phyloP scores from a whole-genome alignment of 2,329 filamentous ascomycete species.

The Aspergillus vadensis region DNA sequence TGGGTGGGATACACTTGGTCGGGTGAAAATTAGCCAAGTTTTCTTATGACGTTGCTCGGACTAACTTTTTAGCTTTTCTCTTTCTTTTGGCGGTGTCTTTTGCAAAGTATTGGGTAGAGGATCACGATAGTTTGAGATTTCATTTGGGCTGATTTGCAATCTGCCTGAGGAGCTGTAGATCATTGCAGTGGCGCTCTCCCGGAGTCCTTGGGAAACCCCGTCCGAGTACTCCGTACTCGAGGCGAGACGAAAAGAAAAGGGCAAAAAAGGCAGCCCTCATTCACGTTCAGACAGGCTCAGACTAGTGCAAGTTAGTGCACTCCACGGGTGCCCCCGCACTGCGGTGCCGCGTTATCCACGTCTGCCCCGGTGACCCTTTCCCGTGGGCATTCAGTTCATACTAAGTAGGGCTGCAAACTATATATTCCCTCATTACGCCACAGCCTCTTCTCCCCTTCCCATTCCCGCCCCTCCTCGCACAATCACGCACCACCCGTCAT shows the following conservation, averaged over 20 bases:
- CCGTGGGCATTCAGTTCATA: neutral
- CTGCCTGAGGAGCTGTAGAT: neutral
- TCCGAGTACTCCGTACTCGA: neutral
- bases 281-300: neutral
- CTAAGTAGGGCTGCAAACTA: neutral
- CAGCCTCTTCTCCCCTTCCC: neutral
- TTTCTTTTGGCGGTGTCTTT: neutral
- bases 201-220: neutral
- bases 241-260: neutral
- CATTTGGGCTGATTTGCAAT: neutral
- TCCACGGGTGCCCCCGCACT: conserved; percentile 7
- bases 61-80: neutral
- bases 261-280: neutral
- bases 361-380: conserved; percentile 11
- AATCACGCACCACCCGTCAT: neutral
- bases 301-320: neutral
- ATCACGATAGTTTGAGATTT: neutral
- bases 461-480: neutral
- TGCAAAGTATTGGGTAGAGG: neutral
- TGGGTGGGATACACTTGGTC: no score
- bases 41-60: neutral
- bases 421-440: conserved; percentile 11
- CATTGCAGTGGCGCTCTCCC: neutral
- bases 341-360: conserved; percentile 7
- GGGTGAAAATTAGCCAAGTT: neutral